These are phyloP conservation scores for Triadica sebifera DNA, from an alignment of 345 rosid genomes.

Conservation along the genomic window DNA sequence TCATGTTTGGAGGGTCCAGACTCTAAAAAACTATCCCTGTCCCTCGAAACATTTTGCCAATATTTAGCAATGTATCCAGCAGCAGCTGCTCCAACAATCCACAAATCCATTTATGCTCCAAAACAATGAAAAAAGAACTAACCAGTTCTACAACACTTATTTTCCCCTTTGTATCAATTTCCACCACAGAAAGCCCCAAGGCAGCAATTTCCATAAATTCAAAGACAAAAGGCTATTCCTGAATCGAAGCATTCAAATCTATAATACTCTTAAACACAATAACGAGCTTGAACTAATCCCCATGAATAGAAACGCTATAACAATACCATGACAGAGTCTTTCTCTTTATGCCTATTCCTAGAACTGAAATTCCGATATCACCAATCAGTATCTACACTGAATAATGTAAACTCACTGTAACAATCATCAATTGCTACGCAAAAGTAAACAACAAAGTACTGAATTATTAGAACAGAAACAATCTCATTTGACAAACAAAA, in stretches of 20 bases:
- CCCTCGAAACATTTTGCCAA: conserved; percentile 43
- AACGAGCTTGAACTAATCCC: background rate
- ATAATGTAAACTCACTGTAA: background rate
- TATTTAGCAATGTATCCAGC: conserved; percentile 61
- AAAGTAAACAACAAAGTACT: background rate
- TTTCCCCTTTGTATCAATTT: conserved; percentile 17
- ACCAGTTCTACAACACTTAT: conserved; percentile 26
- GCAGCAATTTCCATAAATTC: conserved; percentile 25
- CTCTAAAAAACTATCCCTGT: conserved; percentile 27
- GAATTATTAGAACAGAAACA: background rate
- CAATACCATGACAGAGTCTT: background rate
- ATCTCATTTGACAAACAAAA: background rate
- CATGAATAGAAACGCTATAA: background rate
- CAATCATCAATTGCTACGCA: conserved; percentile 9
- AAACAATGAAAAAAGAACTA: conserved; percentile 4
- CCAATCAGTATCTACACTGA: background rate
- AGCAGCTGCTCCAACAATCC: conserved; percentile 76
- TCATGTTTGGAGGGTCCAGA: conserved; percentile 26
- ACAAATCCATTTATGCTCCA: conserved; percentile 54
- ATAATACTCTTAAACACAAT: background rate
- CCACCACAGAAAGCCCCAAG: conserved; percentile 20
- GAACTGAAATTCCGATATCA: background rate
- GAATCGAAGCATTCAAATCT: conserved; percentile 1
- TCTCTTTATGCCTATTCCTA: conserved; percentile 3
- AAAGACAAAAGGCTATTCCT: conserved; percentile 2